phyloP scores from a whole-genome alignment of 2,329 filamentous ascomycete species.

The Sphaerulina populicola region DNA sequence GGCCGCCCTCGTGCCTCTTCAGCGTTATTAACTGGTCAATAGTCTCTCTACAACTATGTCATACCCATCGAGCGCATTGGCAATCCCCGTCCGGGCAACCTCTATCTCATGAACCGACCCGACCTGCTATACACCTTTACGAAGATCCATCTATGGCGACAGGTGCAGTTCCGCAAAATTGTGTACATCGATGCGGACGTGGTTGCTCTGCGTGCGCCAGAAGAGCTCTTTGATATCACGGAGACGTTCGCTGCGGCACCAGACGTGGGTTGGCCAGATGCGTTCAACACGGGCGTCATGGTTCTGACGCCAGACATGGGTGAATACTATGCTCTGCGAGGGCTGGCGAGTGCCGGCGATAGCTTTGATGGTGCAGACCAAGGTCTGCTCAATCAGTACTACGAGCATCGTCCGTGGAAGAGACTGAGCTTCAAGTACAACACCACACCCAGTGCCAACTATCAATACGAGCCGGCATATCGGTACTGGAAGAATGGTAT shows the following conservation, averaged over 20 bases:
- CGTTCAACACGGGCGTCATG: conserved; percentile 98
- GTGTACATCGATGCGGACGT: conserved; percentile 94
- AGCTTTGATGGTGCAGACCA: conserved; percentile 98
- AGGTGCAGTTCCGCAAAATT: conserved; percentile 80
- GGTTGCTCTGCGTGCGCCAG: conserved; percentile 79
- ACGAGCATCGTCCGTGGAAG: conserved; percentile 66
- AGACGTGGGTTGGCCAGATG: conserved; percentile 95
- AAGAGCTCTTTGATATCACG: conserved; percentile 73
- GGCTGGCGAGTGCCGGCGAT: conserved; percentile 75
- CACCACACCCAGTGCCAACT: conserved; percentile 90
- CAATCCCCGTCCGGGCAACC: conserved; percentile 69
- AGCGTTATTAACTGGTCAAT: conserved; percentile 10
- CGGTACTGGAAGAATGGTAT: conserved; percentile 85
- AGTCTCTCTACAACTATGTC: conserved; percentile 81
- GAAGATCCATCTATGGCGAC: conserved; percentile 90
- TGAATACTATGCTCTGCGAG: conserved; percentile 76
- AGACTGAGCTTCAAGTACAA: conserved; percentile 93
- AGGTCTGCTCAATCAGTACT: conserved; percentile 91
- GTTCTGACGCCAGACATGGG: conserved; percentile 76
- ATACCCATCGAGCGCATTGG: conserved; percentile 73
- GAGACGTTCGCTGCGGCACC: conserved; percentile 64
- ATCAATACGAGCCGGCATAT: conserved; percentile 95
- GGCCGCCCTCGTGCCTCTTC: too few species aligned
- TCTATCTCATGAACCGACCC: conserved; percentile 82
- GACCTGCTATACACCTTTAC: conserved; percentile 92